phyloP scores from a whole-genome alignment of 2,329 filamentous ascomycete species.

The Diaporthe amygdali region DNA sequence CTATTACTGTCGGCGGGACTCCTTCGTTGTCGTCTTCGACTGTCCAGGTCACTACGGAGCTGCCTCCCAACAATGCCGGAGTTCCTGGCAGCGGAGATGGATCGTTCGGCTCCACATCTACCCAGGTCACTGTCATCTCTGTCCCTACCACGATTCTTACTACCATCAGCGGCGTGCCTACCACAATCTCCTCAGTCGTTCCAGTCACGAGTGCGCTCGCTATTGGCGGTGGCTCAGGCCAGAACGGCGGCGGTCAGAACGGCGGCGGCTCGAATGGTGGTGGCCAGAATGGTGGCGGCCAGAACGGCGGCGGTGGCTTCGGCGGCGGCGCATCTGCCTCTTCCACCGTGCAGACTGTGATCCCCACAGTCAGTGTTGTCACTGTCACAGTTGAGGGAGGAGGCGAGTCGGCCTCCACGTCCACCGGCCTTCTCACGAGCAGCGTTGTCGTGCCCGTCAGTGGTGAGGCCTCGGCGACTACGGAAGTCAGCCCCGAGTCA shows the following conservation, averaged over 20 bases:
- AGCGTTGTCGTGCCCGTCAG: conserved; percentile 2
- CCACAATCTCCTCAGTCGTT: background rate
- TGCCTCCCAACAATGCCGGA: background rate
- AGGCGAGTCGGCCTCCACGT: background rate
- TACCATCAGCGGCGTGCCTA: conserved; percentile 2
- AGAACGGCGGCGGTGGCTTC: background rate
- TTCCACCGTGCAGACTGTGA: background rate
- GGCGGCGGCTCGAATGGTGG: background rate
- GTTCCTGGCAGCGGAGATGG: background rate
- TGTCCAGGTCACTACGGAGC: background rate
- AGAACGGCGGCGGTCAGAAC: background rate
- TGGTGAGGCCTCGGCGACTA: background rate
- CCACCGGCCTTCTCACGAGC: background rate
- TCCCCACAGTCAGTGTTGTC: conserved; percentile 11
- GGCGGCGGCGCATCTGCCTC: background rate
- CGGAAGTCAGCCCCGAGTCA: background rate
- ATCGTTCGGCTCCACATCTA: background rate
- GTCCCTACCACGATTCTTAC: conserved; percentile 4
- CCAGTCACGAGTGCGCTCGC: background rate
- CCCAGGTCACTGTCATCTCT: background rate
- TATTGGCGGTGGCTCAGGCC: background rate
- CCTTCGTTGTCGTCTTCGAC: background rate
- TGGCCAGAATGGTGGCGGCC: background rate
- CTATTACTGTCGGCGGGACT: background rate
- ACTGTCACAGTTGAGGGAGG: conserved; percentile 8